Evolutionary conservation across 192 early-diverging fungal species (phyloP).

Genomic region (Thamnidium elegans): DNA sequence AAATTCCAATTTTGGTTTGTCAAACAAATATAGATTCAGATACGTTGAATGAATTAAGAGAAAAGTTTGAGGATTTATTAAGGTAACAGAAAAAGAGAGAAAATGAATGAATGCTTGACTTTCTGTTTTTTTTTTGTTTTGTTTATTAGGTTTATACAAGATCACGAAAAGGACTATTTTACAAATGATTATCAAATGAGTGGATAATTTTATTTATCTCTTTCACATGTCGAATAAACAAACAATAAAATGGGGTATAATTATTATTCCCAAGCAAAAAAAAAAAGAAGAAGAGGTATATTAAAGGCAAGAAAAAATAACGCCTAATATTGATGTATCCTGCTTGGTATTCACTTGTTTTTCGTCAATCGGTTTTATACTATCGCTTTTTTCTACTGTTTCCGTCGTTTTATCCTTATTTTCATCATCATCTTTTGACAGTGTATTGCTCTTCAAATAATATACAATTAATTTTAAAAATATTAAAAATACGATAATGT

Average conservation of each 20-base stretch:
- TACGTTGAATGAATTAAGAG: constrained; percentile 71
- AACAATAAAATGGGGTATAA: background rate
- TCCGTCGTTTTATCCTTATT: background rate
- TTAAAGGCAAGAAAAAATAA: background rate
- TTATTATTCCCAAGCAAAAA: background rate
- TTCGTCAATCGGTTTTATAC: background rate
- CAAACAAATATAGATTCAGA: constrained; percentile 92
- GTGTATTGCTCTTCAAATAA: background rate
- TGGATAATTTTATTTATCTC: background rate
- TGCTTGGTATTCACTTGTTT: background rate
- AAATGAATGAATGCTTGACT: background rate
- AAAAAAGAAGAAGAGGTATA: background rate
- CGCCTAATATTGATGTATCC: no score
- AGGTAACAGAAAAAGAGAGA: constrained; percentile 55
- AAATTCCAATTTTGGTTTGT: constrained; percentile 81
- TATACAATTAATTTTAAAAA: constrained; percentile 1
- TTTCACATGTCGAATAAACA: background rate
- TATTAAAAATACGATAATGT: constrained; percentile 5
- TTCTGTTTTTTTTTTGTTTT: constrained; percentile 2
- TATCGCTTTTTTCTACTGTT: background rate
- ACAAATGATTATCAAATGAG: constrained; percentile 11
- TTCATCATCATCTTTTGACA: constrained; percentile 1
- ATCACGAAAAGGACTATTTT: constrained; percentile 64
- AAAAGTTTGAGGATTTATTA: constrained; percentile 74
- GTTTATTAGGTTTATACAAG: constrained; percentile 59